Evolutionary conservation across 805 yeast species (phyloP).

Genomic region (Candida corydali): DNA sequence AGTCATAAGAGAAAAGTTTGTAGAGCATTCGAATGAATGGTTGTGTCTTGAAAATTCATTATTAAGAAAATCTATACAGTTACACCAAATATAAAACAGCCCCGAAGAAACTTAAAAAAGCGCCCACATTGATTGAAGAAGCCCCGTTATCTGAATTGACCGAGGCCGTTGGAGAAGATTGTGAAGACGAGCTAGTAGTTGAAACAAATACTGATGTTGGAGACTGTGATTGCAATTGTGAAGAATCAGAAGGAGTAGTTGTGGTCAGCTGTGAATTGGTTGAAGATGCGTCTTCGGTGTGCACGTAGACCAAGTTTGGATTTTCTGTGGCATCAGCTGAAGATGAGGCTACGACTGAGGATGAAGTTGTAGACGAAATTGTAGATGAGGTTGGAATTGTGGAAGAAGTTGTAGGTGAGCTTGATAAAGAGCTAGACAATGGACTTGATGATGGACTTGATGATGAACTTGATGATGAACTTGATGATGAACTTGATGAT

Average conservation of each 20-base stretch:
- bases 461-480: not conserved
- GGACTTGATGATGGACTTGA: not conserved
- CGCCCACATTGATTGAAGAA: not conserved
- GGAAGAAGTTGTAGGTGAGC: constrained; percentile 17
- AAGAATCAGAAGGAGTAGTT: constrained; percentile 1
- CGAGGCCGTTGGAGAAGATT: not conserved
- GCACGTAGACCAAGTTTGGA: not conserved
- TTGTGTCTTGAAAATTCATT: no score
- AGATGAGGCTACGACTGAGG: not conserved
- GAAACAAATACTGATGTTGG: constrained; percentile 1
- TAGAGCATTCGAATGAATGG: no score
- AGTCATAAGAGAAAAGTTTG: no score
- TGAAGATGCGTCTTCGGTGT: constrained; percentile 5
- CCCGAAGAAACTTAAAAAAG: constrained; percentile 3
- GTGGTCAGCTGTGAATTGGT: constrained; percentile 1
- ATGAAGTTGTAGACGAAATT: no score
- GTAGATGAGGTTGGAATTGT: no score
- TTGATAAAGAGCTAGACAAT: no score
- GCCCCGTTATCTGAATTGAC: constrained; percentile 17
- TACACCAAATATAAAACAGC: constrained; percentile 3
- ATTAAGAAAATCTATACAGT: no score
- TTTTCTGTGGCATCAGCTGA: not conserved
- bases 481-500: not conserved
- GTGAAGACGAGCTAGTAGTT: not conserved
- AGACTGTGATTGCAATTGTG: not conserved